A percentile compares a stretch with the other conserved stretches of the same genome.
Evolutionary conservation across 805 yeast species (phyloP).

Genomic region (Nematodospora valgi): DNA sequence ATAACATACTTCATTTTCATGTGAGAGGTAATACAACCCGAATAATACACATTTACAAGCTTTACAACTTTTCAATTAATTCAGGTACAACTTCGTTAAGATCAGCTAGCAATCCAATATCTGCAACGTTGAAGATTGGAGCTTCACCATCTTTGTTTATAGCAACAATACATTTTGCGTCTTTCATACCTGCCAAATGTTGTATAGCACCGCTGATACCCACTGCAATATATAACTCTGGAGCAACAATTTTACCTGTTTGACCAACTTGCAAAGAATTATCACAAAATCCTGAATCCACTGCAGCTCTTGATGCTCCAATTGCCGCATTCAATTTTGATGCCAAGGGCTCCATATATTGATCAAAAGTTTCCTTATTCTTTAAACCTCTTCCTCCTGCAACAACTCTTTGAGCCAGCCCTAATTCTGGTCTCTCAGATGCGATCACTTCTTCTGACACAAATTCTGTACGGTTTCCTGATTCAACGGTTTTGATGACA

Average conservation of each 20-base stretch:
- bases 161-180: constrained; percentile 88
- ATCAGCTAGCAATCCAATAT: constrained; percentile 86
- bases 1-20: no score
- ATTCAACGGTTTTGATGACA: constrained; percentile 34
- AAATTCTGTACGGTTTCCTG: constrained; percentile 51
- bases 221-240: constrained; percentile 87
- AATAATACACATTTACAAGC: no score
- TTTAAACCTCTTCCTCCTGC: constrained; percentile 95
- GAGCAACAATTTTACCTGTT: constrained; percentile 97
- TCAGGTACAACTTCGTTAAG: constrained; percentile 87
- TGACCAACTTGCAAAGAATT: constrained; percentile 97
- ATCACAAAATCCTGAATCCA: constrained; percentile 92
- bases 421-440: constrained; percentile 87
- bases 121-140: constrained; percentile 89
- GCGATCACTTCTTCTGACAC: constrained; percentile 71
- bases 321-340: constrained; percentile 83
- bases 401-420: constrained; percentile 76
- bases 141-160: constrained; percentile 94
- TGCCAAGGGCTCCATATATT: constrained; percentile 78
- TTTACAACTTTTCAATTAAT: constrained; percentile 66
- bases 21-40: no score
- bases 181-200: constrained; percentile 98
- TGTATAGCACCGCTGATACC: constrained; percentile 98
- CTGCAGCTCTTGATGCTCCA: constrained; percentile 98
- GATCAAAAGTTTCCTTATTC: constrained; percentile 81